phyloP scores from a whole-genome alignment of 495 filamentous ascomycete genomes.

The Aspergillus conjunctus region DNA sequence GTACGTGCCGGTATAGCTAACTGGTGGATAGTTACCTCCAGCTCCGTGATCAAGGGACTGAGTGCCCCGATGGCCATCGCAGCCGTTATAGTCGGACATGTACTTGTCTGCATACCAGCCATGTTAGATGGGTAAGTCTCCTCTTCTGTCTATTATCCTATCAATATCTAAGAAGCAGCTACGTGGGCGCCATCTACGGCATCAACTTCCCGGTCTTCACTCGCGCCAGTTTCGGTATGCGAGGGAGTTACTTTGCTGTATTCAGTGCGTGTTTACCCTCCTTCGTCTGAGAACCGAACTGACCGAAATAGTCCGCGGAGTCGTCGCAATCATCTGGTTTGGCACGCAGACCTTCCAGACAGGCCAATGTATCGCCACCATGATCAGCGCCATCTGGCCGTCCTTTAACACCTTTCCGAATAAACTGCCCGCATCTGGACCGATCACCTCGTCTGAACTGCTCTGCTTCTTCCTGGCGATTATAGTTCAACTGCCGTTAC shows the following conservation, averaged over 20 bases:
- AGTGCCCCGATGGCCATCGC: slow-evolving; percentile 23
- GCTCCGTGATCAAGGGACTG: slow-evolving; percentile 20
- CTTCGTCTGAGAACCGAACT: neutral
- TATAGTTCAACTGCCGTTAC: slow-evolving; percentile 45
- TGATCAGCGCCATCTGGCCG: slow-evolving; percentile 60
- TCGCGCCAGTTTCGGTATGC: slow-evolving; percentile 50
- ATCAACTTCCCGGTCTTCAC: slow-evolving; percentile 34
- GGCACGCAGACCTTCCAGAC: slow-evolving; percentile 46
- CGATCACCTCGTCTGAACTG: slow-evolving; percentile 49
- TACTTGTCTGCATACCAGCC: slow-evolving; percentile 24
- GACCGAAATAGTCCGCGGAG: slow-evolving; percentile 30
- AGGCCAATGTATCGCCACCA: slow-evolving; percentile 53
- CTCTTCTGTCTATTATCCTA: neutral
- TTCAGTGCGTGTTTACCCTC: slow-evolving; percentile 20
- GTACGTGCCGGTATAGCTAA: neutral
- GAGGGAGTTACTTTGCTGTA: slow-evolving; percentile 58
- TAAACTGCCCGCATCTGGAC: slow-evolving; percentile 42
- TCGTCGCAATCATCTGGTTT: slow-evolving; percentile 27
- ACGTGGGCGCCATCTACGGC: slow-evolving; percentile 38
- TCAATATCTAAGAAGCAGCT: slow-evolving; percentile 3
- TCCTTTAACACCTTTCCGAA: slow-evolving; percentile 56
- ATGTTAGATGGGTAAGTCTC: slow-evolving; percentile 21
- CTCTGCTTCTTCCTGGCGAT: slow-evolving; percentile 55
- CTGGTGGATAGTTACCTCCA: slow-evolving; percentile 18
- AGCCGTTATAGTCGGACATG: slow-evolving; percentile 20